These are phyloP conservation scores for Cetradonia linearis DNA, from an alignment of 495 filamentous ascomycete genomes.

Conservation along the genomic window DNA sequence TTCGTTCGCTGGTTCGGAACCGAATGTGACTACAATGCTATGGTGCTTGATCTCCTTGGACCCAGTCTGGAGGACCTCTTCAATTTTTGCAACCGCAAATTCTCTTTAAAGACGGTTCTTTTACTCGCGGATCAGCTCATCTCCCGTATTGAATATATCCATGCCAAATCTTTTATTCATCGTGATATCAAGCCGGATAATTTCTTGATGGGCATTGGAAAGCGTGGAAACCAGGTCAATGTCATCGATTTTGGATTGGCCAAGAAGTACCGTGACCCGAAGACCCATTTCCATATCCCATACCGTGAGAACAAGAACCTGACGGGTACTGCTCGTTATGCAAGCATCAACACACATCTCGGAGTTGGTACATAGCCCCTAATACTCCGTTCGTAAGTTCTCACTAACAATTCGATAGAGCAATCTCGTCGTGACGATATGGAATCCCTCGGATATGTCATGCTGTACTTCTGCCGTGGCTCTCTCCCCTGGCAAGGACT, in stretches of 20 bases:
- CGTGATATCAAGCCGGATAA: slow-evolving; percentile 99
- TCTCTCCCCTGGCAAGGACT: slow-evolving; percentile 98
- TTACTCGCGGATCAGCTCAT: slow-evolving; percentile 98
- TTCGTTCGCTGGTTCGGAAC: slow-evolving; percentile 99
- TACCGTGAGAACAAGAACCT: slow-evolving; percentile 99
- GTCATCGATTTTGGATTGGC: slow-evolving; percentile 99
- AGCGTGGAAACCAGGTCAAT: slow-evolving; percentile 99
- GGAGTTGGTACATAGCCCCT: slow-evolving; percentile 60
- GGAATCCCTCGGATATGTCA: slow-evolving; percentile 98
- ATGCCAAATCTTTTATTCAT: slow-evolving; percentile 99
- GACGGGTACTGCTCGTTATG: slow-evolving; percentile 97
- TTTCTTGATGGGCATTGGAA: slow-evolving; percentile 99
- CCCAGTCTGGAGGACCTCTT: slow-evolving; percentile 99
- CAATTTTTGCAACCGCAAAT: slow-evolving; percentile 99
- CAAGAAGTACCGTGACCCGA: slow-evolving; percentile 99
- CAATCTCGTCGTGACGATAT: slow-evolving; percentile 99
- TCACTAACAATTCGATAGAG: slow-evolving; percentile 45
- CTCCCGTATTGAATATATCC: slow-evolving; percentile 99
- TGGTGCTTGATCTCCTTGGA: slow-evolving; percentile 97
- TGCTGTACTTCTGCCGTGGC: slow-evolving; percentile 99
- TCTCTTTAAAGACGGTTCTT: slow-evolving; percentile 98
- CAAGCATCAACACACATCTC: slow-evolving; percentile 97
- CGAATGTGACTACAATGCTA: slow-evolving; percentile 99
- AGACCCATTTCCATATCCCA: slow-evolving; percentile 99
- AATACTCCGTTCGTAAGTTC: not conserved